phyloP scores from a whole-genome alignment of 2,329 filamentous ascomycete genomes.

The Aspergillus ochraceoroseus region DNA sequence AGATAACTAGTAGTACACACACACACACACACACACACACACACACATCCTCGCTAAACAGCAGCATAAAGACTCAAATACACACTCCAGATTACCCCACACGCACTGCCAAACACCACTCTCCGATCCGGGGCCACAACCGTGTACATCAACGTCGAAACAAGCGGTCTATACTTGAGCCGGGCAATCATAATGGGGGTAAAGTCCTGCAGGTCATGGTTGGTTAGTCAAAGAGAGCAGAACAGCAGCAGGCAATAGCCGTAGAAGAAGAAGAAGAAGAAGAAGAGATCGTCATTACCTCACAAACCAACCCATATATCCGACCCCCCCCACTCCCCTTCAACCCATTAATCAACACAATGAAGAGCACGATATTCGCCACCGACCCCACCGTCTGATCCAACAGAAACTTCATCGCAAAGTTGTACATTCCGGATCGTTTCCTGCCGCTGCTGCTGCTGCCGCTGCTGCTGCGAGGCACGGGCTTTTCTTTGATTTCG shows the following conservation, averaged over 20 bases:
- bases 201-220: constrained; percentile 50
- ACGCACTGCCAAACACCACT: constrained; percentile 65
- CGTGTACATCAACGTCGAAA: constrained; percentile 66
- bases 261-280: constrained; percentile 4
- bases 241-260: background rate
- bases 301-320: constrained; percentile 29
- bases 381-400: constrained; percentile 55
- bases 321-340: constrained; percentile 30
- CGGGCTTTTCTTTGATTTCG: constrained; percentile 14
- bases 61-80: constrained; percentile 62
- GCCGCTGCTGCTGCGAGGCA: background rate
- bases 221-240: constrained; percentile 1
- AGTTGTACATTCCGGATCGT: constrained; percentile 45
- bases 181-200: constrained; percentile 63
- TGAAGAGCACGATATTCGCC: constrained; percentile 55
- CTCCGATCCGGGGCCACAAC: constrained; percentile 66
- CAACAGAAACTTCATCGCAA: constrained; percentile 52
- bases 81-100: constrained; percentile 68
- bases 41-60: no score
- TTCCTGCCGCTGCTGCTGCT: background rate
- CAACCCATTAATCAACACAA: constrained; percentile 50
- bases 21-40: no score
- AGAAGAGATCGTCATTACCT: constrained; percentile 24
- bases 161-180: constrained; percentile 66
- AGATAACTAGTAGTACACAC: no score